Base-by-base conservation (phyloP, 306 rosid genomes). In the Pyrus betulifolia region DNA sequence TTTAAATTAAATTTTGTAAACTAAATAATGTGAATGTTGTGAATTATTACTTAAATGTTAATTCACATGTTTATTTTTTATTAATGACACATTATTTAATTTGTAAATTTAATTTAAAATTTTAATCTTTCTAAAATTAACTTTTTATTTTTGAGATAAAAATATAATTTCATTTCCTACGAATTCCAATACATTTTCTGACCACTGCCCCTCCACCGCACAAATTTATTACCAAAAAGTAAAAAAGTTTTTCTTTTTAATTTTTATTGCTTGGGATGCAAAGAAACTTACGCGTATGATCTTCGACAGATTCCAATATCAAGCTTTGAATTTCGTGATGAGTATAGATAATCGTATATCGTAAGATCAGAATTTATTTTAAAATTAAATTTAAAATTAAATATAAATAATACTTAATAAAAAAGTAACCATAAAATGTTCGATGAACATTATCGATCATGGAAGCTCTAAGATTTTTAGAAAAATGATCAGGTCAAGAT, bases 61-160 rank as follows among this genome's bases (percentile, higher is more conserved):
- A 7, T 38, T 38, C 2, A 7, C 2, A 38, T 38, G 0, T 2
- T 38, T 38, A 38, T 38, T 35, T 35, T 7, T 38, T 38, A 38
- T 38, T 38, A 0, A 0, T 7, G 9, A 7, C 2, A 35, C 0
- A 7, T 38, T 2, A 7, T 38, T 38, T 35, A 1, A 35, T 35
- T 35, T 35, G 0, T 35, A 35, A 35, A 35, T 35, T 35, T 35
- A 6, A 35, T 35, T 35, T 35, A 6, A 35, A 35, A 0, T 0
- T 7, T 38, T 7, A 0, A 7, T 38, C 2, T 38, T 38, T 0
- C 0, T 7, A 38, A 1, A 0, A 2, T 7, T 38, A 35, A 0
- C 2, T 2, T 6, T 35, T 38, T 38, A 38, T 38, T 38, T 38
- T 38, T 38, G 10, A 10, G 10, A 38, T 38, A 49, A 27, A 49